phyloP scores from a whole-genome alignment of 768 basidiomycete genomes.

The Naganishia kalamii region DNA sequence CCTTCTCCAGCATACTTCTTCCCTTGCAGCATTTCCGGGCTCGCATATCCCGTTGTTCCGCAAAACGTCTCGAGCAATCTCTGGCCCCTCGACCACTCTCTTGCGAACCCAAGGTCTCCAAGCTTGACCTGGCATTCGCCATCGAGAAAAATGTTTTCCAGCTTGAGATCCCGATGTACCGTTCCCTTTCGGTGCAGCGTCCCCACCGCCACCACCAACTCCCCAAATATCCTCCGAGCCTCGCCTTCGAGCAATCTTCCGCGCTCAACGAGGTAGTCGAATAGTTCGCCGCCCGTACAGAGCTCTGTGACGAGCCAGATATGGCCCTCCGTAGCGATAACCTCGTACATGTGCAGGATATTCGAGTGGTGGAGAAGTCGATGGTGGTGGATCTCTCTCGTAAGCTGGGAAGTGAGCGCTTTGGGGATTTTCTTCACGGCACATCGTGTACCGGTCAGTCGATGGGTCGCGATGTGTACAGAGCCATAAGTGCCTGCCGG shows the following conservation, averaged over 20 bases:
- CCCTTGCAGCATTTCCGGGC: conserved; percentile 84
- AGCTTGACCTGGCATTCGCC: conserved; percentile 86
- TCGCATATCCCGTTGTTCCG: conserved; percentile 78
- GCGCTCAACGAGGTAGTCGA: conserved; percentile 95
- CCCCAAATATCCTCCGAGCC: conserved; percentile 83
- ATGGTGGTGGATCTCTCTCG: conserved; percentile 97
- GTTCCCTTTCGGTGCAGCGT: conserved; percentile 88
- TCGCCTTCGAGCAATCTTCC: conserved; percentile 80
- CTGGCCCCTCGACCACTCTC: conserved; percentile 56
- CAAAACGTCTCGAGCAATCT: conserved; percentile 84
- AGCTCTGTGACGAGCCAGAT: conserved; percentile 98
- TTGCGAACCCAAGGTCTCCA: conserved; percentile 89
- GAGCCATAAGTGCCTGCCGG: conserved; percentile 85
- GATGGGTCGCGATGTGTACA: conserved; percentile 88
- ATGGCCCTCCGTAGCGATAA: conserved; percentile 88
- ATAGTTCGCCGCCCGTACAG: conserved; percentile 92
- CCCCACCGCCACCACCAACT: conserved; percentile 84
- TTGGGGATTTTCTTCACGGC: conserved; percentile 99
- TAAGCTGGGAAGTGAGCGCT: conserved; percentile 74
- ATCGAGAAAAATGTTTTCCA: conserved; percentile 89
- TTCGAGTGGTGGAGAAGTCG: conserved; percentile 92
- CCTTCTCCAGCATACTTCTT: conserved; percentile 86
- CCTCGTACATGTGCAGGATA: conserved; percentile 92
- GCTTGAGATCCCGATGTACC: conserved; percentile 92
- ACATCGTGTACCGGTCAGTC: conserved; percentile 81